Conservation (phyloP, 2,329 filamentous ascomycete genomes). For the Monilinia polystroma region DNA sequence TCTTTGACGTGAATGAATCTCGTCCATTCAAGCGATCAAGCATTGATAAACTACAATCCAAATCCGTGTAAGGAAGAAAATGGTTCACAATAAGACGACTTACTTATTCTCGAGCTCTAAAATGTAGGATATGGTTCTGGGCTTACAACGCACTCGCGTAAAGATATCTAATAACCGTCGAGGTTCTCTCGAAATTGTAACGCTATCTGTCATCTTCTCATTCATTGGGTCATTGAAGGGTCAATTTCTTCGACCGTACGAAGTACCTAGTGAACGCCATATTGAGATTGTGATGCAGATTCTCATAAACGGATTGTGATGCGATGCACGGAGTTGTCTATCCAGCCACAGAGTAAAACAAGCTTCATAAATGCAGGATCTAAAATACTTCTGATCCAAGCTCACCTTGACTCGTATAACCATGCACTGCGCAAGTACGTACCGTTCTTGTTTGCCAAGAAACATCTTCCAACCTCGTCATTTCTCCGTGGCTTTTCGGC, state of each 20-base stretch:
- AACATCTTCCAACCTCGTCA: neutral
- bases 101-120: neutral
- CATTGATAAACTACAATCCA: neutral
- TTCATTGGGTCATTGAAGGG: neutral
- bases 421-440: neutral
- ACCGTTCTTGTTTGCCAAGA: neutral
- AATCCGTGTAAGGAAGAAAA: neutral
- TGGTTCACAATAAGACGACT: neutral
- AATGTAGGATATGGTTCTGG: neutral
- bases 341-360: neutral
- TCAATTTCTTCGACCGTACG: neutral
- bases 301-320: neutral
- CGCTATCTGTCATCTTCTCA: neutral
- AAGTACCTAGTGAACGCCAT: neutral
- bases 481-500: too few species aligned
- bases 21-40: neutral
- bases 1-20: neutral
- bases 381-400: neutral
- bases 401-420: slow-evolving; percentile 7
- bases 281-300: too few species aligned
- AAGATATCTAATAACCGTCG: neutral
- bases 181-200: neutral
- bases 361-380: neutral
- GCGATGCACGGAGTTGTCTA: too few species aligned
- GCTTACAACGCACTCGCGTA: neutral